phyloP scores from a whole-genome alignment of 805 yeast species.

The Ogataea siamensis region DNA sequence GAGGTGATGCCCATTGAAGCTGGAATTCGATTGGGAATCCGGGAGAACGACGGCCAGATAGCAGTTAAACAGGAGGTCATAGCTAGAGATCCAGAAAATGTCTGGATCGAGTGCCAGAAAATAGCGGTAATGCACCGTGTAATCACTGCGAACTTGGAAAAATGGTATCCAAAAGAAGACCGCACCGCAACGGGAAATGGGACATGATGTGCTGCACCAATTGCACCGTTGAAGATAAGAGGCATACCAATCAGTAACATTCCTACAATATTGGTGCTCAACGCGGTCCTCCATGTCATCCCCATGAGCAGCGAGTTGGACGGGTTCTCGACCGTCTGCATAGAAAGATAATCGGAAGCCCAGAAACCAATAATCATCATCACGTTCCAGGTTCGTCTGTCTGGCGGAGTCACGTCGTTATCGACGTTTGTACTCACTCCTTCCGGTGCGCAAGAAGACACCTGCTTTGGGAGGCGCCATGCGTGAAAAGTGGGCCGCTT shows the following conservation, averaged over 20 bases:
- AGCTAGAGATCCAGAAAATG: constrained; percentile 29
- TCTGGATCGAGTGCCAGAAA: constrained; percentile 30
- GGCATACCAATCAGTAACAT: constrained; percentile 23
- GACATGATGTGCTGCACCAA: constrained; percentile 36
- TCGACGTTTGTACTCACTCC: constrained; percentile 20
- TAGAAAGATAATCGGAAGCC: constrained; percentile 29
- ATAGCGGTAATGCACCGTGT: constrained; percentile 35
- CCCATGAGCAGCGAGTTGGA: constrained; percentile 19
- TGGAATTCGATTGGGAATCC: constrained; percentile 27
- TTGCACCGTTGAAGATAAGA: constrained; percentile 28
- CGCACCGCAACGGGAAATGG: constrained; percentile 37
- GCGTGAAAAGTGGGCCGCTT: constrained; percentile 9
- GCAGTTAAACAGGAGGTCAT: constrained; percentile 31
- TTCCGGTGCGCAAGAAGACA: constrained; percentile 22
- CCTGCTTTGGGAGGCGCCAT: constrained; percentile 19
- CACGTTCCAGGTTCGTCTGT: constrained; percentile 26
- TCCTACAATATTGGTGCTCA: constrained; percentile 22
- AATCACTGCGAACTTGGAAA: constrained; percentile 32
- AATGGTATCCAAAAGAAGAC: constrained; percentile 34
- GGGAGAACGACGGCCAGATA: constrained; percentile 30
- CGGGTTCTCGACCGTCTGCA: constrained; percentile 25
- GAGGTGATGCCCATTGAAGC: constrained; percentile 29
- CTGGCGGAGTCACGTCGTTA: constrained; percentile 25
- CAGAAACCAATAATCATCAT: constrained; percentile 25
- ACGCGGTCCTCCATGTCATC: constrained; percentile 23